Conservation (phyloP, 805 yeast species). For the Komagataella kurtzmanii region DNA sequence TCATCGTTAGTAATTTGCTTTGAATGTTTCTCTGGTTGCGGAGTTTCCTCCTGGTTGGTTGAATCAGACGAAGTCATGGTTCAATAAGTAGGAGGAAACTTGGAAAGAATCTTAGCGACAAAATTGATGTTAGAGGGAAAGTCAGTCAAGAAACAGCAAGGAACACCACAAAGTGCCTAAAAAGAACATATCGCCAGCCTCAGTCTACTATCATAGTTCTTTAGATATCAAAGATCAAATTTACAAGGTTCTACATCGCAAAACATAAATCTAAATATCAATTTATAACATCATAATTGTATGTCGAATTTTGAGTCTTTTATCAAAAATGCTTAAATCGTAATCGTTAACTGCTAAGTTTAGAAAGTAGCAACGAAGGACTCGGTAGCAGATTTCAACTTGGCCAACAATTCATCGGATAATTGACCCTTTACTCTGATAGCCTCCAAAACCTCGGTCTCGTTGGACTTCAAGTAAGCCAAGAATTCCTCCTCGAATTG, state of each 20-base stretch:
- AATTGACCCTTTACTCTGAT: conserved; percentile 86
- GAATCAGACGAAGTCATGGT: background rate
- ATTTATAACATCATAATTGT: background rate
- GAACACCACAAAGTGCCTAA: no score
- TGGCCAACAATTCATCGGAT: conserved; percentile 72
- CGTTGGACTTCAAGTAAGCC: conserved; percentile 85
- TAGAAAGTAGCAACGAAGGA: conserved; percentile 85
- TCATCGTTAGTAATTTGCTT: conserved; percentile 63
- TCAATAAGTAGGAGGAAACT: background rate
- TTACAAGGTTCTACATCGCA: background rate
- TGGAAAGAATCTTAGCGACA: background rate
- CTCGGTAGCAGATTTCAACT: conserved; percentile 86
- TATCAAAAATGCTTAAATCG: background rate
- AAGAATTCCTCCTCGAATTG: conserved; percentile 89
- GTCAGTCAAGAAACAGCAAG: no score
- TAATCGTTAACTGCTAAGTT: conserved; percentile 8
- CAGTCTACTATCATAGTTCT: background rate
- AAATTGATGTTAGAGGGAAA: background rate
- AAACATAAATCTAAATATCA: conserved; percentile 1
- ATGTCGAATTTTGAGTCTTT: background rate
- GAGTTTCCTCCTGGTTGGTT: background rate
- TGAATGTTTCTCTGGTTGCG: background rate
- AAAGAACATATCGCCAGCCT: no score
- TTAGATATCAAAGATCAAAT: background rate
- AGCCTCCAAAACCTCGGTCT: conserved; percentile 68